phyloP scores from a whole-genome alignment of 352 stramenopile species.

The Blastocystis sp. region DNA sequence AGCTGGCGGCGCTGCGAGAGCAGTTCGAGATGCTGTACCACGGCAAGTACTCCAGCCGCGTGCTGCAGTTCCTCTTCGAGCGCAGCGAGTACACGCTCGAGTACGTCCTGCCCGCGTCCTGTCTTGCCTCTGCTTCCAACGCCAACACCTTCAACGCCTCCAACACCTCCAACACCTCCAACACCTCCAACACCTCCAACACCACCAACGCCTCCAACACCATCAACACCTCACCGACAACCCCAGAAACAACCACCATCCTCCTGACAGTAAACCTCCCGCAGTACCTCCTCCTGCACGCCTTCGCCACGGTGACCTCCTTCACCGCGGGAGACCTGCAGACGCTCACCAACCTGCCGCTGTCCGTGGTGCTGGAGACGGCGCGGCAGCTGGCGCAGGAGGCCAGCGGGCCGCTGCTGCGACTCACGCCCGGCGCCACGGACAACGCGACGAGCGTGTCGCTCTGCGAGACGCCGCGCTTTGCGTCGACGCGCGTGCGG shows the following conservation, averaged over 20 bases:
- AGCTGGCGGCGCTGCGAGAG: background rate
- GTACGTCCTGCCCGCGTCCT: background rate
- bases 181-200: no score
- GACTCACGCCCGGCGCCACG: background rate
- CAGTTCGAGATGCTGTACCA: constrained; percentile 30
- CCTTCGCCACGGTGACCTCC: background rate
- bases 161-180: no score
- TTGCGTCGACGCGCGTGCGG: background rate
- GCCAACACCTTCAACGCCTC: no score
- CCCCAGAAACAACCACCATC: background rate
- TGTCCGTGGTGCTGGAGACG: background rate
- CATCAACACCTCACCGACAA: no score
- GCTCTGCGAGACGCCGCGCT: constrained; percentile 10
- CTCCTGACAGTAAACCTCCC: constrained; percentile 2
- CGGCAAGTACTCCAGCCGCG: background rate
- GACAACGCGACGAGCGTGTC: background rate
- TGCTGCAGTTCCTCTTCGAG: background rate
- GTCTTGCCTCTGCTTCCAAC: background rate
- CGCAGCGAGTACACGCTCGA: background rate
- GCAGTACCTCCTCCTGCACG: constrained; percentile 12
- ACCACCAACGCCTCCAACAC: no score
- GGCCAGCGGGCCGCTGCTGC: background rate
- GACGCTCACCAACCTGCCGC: background rate
- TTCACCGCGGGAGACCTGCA: background rate
- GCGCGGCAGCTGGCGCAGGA: background rate